A percentile compares a stretch with the other conserved stretches of the same genome.
Evolutionary conservation across 2,329 filamentous ascomycete species (phyloP).

Genomic region (Pseudogymnoascus sp.): DNA sequence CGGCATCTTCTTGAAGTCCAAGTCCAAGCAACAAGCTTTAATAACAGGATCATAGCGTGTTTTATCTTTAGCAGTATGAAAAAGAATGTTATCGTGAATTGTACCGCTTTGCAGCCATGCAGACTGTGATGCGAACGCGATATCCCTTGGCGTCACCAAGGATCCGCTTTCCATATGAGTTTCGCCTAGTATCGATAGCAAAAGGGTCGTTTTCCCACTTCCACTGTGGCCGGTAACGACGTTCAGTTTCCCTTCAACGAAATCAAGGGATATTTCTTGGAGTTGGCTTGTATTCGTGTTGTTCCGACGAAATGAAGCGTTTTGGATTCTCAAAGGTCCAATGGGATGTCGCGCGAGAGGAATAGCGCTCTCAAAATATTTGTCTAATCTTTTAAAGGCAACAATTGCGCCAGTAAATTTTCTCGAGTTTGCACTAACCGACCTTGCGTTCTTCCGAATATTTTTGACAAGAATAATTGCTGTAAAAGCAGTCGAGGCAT

Average conservation of each 20-base stretch:
- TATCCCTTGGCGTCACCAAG: slow-evolving; percentile 54
- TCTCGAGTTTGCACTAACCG: no score
- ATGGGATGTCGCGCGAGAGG: slow-evolving; percentile 17
- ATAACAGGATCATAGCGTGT: slow-evolving; percentile 62
- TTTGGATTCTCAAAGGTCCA: no score
- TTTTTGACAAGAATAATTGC: slow-evolving; percentile 48
- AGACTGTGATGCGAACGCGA: slow-evolving; percentile 47
- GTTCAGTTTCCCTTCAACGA: no score
- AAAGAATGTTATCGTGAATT: slow-evolving; percentile 33
- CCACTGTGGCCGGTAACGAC: slow-evolving; percentile 58
- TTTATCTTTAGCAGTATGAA: slow-evolving; percentile 62
- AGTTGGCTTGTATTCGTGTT: no score
- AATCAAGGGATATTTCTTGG: slow-evolving; percentile 19
- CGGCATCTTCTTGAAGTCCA: slow-evolving; percentile 57
- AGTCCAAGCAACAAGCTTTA: slow-evolving; percentile 55
- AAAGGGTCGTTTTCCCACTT: slow-evolving; percentile 51
- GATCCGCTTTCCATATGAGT: slow-evolving; percentile 29
- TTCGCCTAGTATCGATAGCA: slow-evolving; percentile 30
- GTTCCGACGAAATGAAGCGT: no score
- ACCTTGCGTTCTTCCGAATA: slow-evolving; percentile 35
- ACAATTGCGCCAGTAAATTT: no score
- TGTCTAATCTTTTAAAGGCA: slow-evolving; percentile 29
- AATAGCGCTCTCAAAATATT: slow-evolving; percentile 26
- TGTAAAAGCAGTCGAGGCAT: slow-evolving; percentile 53
- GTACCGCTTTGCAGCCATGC: no score